Base-by-base conservation (phyloP, 257 asterid species). In the Scutellaria baicalensis region DNA sequence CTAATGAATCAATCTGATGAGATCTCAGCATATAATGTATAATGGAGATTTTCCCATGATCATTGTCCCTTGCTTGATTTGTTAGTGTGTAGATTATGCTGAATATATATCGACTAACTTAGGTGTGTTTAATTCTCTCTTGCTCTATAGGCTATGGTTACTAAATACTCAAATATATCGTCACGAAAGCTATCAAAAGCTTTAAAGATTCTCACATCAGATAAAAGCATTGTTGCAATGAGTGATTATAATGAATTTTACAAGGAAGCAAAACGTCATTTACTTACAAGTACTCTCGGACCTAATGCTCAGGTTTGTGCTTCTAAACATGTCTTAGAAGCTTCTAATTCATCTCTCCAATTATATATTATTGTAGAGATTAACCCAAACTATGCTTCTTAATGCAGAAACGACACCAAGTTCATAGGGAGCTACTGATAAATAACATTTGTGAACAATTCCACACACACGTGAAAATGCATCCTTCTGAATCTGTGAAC, bases 151-250 rank as follows among this genome's bases (percentile, higher is more conserved):
- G 96, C 97, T 55, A 86, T 89, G 97, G 96, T 88, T 50, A 70
- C 91, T 6, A 89, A 83, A 64, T 89, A 79, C 80, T 67, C 93
- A 0, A 84, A 95, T 54, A 86, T 93, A 80, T 91, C 99, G 42
- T 74, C 96, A 11, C 76, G 99, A 59, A 93, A 91, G 88, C 85
- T 91, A 2, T 83, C 99, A 12, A 94, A 85, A n/a, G 96, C 97
- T 23, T 47, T 91, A 44, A 84, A 60, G 75, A 87, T 81, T 61
- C 91, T 93, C 73, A 87, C 95, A 17, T 39, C 49, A 48, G 89
- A 84, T 72, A 87, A 93, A 78, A 85, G 79, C 55, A 84, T 91
- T 0, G 84, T 93, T 16, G 96, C 97, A 1, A 79, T 87, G 86
- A 82, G 96, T 65, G 99, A 91, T 73, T 86, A 93, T 60, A 57